Evolutionary conservation across 176 grass and related monocot genomes (phyloP).

Genomic region (Secale cereale): DNA sequence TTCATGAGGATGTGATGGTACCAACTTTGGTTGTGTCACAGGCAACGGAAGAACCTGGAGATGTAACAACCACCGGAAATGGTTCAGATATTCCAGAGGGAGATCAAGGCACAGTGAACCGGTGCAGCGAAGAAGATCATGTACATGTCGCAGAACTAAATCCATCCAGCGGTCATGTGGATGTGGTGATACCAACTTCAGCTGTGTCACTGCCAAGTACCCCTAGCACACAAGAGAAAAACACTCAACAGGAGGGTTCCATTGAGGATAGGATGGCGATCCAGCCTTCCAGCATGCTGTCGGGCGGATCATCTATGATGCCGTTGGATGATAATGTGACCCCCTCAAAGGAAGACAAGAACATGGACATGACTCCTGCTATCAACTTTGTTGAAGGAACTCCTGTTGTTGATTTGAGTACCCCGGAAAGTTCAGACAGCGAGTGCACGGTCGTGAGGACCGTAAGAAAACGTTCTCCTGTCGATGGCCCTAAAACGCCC

Average conservation of each 20-base stretch:
- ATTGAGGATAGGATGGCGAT: not conserved
- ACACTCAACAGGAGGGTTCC: not conserved
- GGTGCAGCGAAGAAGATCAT: not conserved
- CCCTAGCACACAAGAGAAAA: not conserved
- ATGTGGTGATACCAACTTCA: not conserved
- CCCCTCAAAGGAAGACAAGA: not conserved
- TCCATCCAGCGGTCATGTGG: not conserved
- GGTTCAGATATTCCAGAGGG: not conserved
- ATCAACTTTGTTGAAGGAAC: not conserved
- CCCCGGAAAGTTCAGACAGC: conserved; percentile 10
- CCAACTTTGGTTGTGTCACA: not conserved
- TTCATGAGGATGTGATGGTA: not conserved
- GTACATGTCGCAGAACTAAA: not conserved
- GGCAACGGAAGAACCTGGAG: not conserved
- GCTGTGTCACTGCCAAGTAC: not conserved
- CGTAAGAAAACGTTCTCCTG: not conserved
- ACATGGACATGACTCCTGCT: not conserved
- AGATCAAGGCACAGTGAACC: not conserved
- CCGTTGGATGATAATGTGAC: not conserved
- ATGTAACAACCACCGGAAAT: not conserved
- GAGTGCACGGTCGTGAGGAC: not conserved
- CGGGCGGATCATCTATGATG: not conserved
- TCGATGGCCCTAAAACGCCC: not conserved
- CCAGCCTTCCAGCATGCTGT: not conserved
- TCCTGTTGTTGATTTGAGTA: conserved; percentile 18